Percentiles rank a stretch among this genome's conserved stretches.
phyloP scores from a whole-genome alignment of 441 rosid genomes.

The Pelargonium citronellum region DNA sequence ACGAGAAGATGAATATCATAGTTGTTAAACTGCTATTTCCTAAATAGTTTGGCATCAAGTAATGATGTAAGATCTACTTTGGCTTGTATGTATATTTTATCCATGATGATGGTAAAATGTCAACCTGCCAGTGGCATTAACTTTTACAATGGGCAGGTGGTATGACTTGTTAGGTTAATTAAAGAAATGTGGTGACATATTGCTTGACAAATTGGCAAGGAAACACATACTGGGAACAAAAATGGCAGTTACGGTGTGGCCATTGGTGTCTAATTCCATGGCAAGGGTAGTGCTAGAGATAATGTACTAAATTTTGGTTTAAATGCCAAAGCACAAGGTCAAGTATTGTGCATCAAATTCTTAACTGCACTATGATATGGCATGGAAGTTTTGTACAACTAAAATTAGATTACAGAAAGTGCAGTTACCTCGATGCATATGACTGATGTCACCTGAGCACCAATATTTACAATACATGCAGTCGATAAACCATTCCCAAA shows the following conservation, averaged over 20 bases:
- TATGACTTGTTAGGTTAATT: not conserved
- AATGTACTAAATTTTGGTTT: not conserved
- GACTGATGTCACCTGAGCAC: slow-evolving; percentile 84
- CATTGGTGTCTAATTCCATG: too few relatives aligned
- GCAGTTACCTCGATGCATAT: slow-evolving; percentile 79
- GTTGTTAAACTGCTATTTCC: slow-evolving; percentile 1
- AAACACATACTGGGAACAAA: not conserved
- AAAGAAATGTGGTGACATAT: not conserved
- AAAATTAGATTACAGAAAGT: slow-evolving; percentile 11
- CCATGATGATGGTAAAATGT: not conserved
- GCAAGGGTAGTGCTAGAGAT: not conserved
- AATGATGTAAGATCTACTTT: not conserved
- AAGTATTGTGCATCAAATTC: not conserved
- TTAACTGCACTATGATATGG: not conserved
- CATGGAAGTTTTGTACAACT: not conserved
- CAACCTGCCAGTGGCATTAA: too few relatives aligned
- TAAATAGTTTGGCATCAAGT: not conserved
- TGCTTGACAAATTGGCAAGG: not conserved
- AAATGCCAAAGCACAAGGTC: not conserved
- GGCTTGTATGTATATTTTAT: not conserved
- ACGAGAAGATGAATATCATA: slow-evolving; percentile 18
- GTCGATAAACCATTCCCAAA: slow-evolving; percentile 93
- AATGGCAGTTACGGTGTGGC: too few relatives aligned
- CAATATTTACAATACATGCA: slow-evolving; percentile 85
- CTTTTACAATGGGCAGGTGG: not conserved